phyloP scores from a whole-genome alignment of 768 basidiomycete genomes.

The Russula vinacea region DNA sequence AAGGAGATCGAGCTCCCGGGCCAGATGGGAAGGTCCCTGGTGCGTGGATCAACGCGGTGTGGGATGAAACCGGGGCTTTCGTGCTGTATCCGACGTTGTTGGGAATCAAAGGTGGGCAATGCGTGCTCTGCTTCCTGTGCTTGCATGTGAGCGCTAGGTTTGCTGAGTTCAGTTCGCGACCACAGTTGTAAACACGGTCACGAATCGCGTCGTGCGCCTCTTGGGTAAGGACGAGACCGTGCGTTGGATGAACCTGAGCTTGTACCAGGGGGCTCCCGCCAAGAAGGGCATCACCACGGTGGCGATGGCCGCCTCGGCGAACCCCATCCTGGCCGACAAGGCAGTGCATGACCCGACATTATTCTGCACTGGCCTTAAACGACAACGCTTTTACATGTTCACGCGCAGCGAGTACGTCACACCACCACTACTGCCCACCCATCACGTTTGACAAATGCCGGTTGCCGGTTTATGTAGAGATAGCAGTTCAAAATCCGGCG shows the following conservation, averaged over 20 bases:
- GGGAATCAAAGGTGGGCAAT: conserved; percentile 83
- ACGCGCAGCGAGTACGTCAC: conserved; percentile 70
- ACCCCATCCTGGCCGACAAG: conserved; percentile 88
- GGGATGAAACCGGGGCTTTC: conserved; percentile 97
- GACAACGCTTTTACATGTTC: conserved; percentile 91
- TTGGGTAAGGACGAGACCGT: conserved; percentile 93
- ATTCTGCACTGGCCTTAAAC: conserved; percentile 91
- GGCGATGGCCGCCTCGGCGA: conserved; percentile 93
- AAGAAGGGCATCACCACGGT: conserved; percentile 84
- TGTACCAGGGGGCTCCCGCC: conserved; percentile 93
- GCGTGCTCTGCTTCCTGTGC: background rate
- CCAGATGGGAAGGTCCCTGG: conserved; percentile 70
- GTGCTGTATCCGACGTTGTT: conserved; percentile 89
- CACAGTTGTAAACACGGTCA: conserved; percentile 88
- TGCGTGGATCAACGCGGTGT: conserved; percentile 85
- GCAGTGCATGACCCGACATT: conserved; percentile 84
- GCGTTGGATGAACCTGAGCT: conserved; percentile 78
- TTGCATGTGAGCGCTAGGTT: background rate
- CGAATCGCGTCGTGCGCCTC: conserved; percentile 85
- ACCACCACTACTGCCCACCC: no score
- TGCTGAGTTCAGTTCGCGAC: conserved; percentile 12
- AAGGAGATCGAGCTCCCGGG: conserved; percentile 83
- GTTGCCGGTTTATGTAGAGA: conserved; percentile 48
- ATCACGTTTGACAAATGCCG: no score
- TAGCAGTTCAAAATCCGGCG: conserved; percentile 61